Evolutionary conservation across 495 filamentous ascomycete species (phyloP).

Genomic region (Neurospora sp.): DNA sequence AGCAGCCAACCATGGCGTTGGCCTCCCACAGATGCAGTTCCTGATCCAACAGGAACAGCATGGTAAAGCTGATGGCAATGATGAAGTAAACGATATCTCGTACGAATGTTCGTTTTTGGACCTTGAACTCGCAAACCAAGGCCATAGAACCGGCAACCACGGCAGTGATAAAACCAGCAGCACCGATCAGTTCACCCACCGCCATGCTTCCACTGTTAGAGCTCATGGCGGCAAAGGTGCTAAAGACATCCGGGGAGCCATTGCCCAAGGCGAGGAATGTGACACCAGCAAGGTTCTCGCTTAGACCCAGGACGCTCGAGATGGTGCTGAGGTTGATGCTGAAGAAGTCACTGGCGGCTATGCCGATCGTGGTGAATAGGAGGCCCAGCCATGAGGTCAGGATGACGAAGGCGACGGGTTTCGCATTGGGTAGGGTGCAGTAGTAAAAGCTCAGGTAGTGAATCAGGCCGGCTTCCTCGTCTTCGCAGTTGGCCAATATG

Average conservation of each 20-base stretch:
- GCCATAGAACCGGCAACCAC: conserved; percentile 99
- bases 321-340: conserved; percentile 94
- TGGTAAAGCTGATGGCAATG: conserved; percentile 74
- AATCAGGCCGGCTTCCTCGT: conserved; percentile 82
- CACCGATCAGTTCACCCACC: conserved; percentile 90
- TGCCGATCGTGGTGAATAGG: conserved; percentile 95
- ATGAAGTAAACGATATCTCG: conserved; percentile 93
- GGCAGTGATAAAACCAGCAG: conserved; percentile 91
- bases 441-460: conserved; percentile 91
- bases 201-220: conserved; percentile 93
- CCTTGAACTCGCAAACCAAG: conserved; percentile 82
- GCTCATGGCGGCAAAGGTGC: conserved; percentile 95
- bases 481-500: conserved; percentile 67
- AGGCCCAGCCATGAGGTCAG: conserved; percentile 77
- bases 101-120: conserved; percentile 78
- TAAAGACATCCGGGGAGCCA: conserved; percentile 98
- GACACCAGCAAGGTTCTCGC: conserved; percentile 91
- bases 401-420: conserved; percentile 66
- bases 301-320: conserved; percentile 76
- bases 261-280: conserved; percentile 97
- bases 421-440: conserved; percentile 59
- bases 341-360: conserved; percentile 96
- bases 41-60: conserved; percentile 81
- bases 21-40: conserved; percentile 82
- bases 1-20: conserved; percentile 80